Evolutionary conservation across 345 rosid species (phyloP), one percentile per base, ranked within the genome.

Genomic region (Trapa incisa): DNA sequence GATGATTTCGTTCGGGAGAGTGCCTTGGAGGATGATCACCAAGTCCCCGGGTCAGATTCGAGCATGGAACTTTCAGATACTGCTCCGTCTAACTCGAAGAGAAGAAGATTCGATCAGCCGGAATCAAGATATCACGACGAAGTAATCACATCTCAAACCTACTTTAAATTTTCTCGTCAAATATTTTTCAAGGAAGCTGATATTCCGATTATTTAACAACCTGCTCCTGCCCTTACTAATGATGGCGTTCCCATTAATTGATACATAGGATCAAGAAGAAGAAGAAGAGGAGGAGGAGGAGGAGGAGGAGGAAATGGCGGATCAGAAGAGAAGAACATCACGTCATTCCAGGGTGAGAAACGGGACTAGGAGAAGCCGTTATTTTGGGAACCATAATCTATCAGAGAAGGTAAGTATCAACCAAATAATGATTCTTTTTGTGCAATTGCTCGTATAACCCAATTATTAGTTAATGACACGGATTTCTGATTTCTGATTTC

Each of bases 51-150:
- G 29, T 53, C 37, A 5, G 67, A 65, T 37, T n/a, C 37, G 14
- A 65, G 67, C 67, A n/a, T 65, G 4, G 80, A 65, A 65, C 83
- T 79, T 73, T 84, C 91, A n/a, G 82, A 83, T 65, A 72, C 75
- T 72, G 68, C 69, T 5, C 56, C 61, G 1, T 61, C 52, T 64
- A 53, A 64, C 70, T 3, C 66, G 36, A 78, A 71, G 70, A 78
- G 33, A 16, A 4, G 63, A 45, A 78, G 65, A 60, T 47, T 72
- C 47, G 75, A 78, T 60, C 76, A 81, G 42, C 70, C 70, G 15
- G 80, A 77, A 33, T 74, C 65, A 8, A 50, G 71, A 43, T 67
- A 63, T 74, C 61, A 69, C 3, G 74, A 80, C 68, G 83, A 83
- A 32, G 91, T 81, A 76, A 38, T 81, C 70, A 60, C 45, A 63